A percentile compares a stretch with the other conserved stretches of the same genome.
These are phyloP conservation scores for Malassezia sp. DNA, from an alignment of 1,284 basidiomycete species.

Conservation along the genomic window DNA sequence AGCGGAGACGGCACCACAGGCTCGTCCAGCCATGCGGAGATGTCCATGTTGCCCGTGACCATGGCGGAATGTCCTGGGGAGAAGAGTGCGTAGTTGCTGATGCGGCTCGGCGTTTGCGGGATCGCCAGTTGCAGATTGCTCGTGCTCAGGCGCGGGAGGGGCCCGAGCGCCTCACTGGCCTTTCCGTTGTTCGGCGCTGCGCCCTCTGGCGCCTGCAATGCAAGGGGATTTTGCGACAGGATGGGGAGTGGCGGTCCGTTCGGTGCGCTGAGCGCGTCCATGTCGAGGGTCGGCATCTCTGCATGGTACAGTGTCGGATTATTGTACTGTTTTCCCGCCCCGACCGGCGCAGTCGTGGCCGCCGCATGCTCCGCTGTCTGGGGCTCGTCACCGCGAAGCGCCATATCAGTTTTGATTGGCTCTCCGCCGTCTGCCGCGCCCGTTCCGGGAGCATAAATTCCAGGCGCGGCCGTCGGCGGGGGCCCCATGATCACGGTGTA, in stretches of 20 bases:
- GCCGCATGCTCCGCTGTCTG: too few relatives aligned
- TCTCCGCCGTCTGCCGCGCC: too few relatives aligned
- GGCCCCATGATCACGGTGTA: too few relatives aligned
- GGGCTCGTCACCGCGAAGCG: too few relatives aligned
- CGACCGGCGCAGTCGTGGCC: too few relatives aligned
- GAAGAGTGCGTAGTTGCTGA: neutral
- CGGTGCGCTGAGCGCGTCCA: neutral
- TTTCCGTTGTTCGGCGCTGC: too few relatives aligned
- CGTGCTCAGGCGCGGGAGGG: neutral
- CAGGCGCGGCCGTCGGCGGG: too few relatives aligned
- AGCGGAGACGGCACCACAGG: slow-evolving; percentile 41
- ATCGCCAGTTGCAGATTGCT: neutral
- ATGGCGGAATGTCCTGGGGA: slow-evolving; percentile 5
- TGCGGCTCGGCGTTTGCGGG: slow-evolving; percentile 2
- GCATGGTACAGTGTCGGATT: too few relatives aligned
- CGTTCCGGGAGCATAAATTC: too few relatives aligned
- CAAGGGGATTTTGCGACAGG: neutral
- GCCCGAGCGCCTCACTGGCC: too few relatives aligned
- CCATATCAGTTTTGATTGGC: too few relatives aligned
- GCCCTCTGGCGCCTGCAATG: neutral
- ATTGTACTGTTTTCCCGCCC: too few relatives aligned
- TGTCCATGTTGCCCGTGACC: slow-evolving; percentile 16
- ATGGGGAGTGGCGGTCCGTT: neutral
- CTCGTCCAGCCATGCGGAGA: slow-evolving; percentile 43
- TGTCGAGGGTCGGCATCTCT: neutral